phyloP scores from a whole-genome alignment of 1,139 yeast genomes.

The Suhomyces yuchorum region DNA sequence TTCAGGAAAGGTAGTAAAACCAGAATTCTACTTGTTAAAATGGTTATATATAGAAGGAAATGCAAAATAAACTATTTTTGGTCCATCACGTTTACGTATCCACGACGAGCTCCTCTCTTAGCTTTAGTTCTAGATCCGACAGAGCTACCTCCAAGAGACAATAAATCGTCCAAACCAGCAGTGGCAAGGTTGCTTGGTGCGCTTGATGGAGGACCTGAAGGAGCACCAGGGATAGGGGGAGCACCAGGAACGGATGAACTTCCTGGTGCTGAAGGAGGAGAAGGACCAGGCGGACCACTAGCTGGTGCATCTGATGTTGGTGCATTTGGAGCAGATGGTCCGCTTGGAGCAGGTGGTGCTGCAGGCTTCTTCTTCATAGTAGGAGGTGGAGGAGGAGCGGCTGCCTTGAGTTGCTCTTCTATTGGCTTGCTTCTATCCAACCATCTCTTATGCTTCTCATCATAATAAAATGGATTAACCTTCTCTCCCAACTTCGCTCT shows the following conservation, averaged over 20 bases:
- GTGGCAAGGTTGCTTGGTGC: slow-evolving; percentile 34
- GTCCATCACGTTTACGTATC: slow-evolving; percentile 79
- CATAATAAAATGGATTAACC: slow-evolving; percentile 59
- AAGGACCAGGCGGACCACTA: slow-evolving; percentile 5
- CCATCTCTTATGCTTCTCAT: slow-evolving; percentile 87
- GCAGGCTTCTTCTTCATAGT: slow-evolving; percentile 37
- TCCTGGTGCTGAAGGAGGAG: slow-evolving; percentile 12
- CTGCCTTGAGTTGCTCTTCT: slow-evolving; percentile 63
- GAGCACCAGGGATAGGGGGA: not conserved
- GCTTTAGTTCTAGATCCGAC: slow-evolving; percentile 51
- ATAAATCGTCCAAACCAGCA: slow-evolving; percentile 69
- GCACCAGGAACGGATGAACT: slow-evolving; percentile 1
- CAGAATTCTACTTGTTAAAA: slow-evolving; percentile 41
- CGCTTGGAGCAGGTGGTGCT: not conserved
- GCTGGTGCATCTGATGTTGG: slow-evolving; percentile 16
- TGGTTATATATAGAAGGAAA: slow-evolving; percentile 4
- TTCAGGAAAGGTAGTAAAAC: slow-evolving; percentile 40
- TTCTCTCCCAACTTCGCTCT: slow-evolving; percentile 87
- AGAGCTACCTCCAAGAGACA: slow-evolving; percentile 48
- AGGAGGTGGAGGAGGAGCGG: slow-evolving; percentile 79
- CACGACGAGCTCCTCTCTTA: slow-evolving; percentile 69
- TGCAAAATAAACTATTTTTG: slow-evolving; percentile 21
- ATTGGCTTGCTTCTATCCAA: slow-evolving; percentile 70
- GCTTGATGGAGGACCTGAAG: slow-evolving; percentile 14
- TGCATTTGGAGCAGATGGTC: slow-evolving; percentile 5